Evolutionary conservation across 306 rosid genomes (phyloP).

Genomic region (Fragaria vesca): DNA sequence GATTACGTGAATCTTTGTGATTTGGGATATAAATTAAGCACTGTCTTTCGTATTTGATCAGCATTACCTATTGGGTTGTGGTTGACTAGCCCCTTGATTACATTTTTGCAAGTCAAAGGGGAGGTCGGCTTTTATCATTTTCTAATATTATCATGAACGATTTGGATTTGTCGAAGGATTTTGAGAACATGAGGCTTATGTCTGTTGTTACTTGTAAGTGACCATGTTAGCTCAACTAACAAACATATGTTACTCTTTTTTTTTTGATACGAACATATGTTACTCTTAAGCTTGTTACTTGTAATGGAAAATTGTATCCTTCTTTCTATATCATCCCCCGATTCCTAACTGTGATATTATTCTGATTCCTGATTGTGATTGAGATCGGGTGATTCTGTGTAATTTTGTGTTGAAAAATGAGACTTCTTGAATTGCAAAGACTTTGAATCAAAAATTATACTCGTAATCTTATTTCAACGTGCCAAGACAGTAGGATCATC

Average conservation of each 20-base stretch:
- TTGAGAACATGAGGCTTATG: neutral
- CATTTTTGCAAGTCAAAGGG: conserved; percentile 11
- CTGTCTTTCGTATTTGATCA: neutral
- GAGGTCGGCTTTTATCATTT: conserved; percentile 11
- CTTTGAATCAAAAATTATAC: too few species aligned
- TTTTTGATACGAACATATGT: neutral
- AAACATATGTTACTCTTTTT: neutral
- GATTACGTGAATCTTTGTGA: neutral
- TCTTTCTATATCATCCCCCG: neutral
- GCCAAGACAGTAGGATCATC: too few species aligned
- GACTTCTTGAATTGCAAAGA: too few species aligned
- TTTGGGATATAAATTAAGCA: neutral
- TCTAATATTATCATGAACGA: neutral
- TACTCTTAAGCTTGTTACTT: neutral
- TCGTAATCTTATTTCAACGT: too few species aligned
- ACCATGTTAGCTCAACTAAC: conserved; percentile 8
- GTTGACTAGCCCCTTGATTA: conserved; percentile 10
- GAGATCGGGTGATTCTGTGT: too few species aligned
- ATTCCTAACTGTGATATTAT: neutral
- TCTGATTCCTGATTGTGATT: neutral
- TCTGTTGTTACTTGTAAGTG: neutral
- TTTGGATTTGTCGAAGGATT: conserved; percentile 4
- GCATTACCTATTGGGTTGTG: conserved; percentile 4
- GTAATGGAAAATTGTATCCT: neutral
- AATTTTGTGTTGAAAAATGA: too few species aligned